Base-by-base conservation (phyloP, 805 yeast genomes). In the Kodamaea kaohsiungensis region DNA sequence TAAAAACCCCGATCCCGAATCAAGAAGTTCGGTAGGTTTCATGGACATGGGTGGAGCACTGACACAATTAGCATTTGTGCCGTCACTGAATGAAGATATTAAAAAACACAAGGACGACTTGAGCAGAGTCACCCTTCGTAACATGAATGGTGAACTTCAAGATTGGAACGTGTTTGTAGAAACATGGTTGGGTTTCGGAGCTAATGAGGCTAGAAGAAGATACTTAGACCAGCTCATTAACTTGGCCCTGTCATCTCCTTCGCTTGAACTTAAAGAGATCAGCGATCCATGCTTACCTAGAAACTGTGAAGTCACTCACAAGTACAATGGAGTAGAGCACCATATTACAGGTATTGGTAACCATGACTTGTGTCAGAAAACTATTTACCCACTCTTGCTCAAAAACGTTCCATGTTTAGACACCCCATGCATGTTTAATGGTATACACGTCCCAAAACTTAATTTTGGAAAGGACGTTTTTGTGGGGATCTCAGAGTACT, bases 41-140 rank as follows among this genome's bases (percentile, higher is more conserved):
- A 88, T 95, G 93, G 99, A 95, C 69, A 95, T 95, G 99, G 99
- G 99, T 13, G 99, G 99, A 12, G 99, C 99, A 0, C 91, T 97
- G 1, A 91, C 97, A 0, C 99, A 95, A 66, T 83, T 95, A 18
- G 96, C 98, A 7, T 95, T 92, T 78, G 91, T 89, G 7, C 98
- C 98, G 0, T 80, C 85, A 2, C 78, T 80, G 42, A 58, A 63
- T 3, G 75, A 79, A n/a, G 91, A 90, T 56, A 69, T 87, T 7
- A 70, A 67, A 22, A 80, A 79, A 57, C 96, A 91, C 67, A 66
- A 72, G 43, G 92, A 92, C 52, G 96, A 91, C 66, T 78, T 92
- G 52, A 82, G 87, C 27, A 78, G 76, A 1, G 81, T 95, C 1
- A 76, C 79, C 13, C 71, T 95, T 54, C 80, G 91, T 53, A 86